Base-by-base conservation (phyloP, 768 basidiomycete genomes). In the Baorangia bicolor region DNA sequence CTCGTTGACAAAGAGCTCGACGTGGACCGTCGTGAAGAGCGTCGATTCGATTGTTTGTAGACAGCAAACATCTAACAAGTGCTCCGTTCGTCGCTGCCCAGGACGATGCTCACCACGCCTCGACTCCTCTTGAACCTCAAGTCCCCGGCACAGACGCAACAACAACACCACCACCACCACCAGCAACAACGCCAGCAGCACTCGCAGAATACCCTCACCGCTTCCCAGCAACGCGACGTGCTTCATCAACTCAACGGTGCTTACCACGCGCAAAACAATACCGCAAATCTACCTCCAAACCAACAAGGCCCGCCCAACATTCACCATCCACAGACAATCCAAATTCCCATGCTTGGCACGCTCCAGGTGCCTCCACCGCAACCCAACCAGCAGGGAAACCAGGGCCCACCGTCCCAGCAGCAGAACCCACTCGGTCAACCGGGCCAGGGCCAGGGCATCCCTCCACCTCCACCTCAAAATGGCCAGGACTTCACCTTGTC, bases 401-500 rank as follows among this genome's bases (percentile, higher is more conserved):
- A 76, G 50, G 74, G 73, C 33, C 74, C 72, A 51, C 76, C 72
- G 14, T 82, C 80, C 59, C 84, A 85, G 62, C 85, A 88, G 57
- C 84, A 78, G 37, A 74, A 76, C 44, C 76, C 75, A 49, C 80
- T 78, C 52, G 81, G 80, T 41, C 85, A 85, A 56, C 79, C 76
- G 38, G 78, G 75, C 49, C 80, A 81, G 58, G 78, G 77, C 59
- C 77, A 81, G 63, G 73, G 76, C 55, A 84, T 88, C 51, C 87
- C 86, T 5, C 86, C 86, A 9, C 88, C 88, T 18, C 87, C 87
- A 34, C 90, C 90, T 16, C 88, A 89, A 75, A 92, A 88, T 67
- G 90, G 90, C 60, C 91, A 93, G 72, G 94, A 96, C 74, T 92
- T 90, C 72, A 97, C 88, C 44, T 85, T 98, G 51, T 95, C 94